A percentile compares a stretch with the other conserved stretches of the same genome.
Evolutionary conservation across 192 early-diverging fungal genomes (phyloP).

Genomic region (Umbelopsis isabellina): DNA sequence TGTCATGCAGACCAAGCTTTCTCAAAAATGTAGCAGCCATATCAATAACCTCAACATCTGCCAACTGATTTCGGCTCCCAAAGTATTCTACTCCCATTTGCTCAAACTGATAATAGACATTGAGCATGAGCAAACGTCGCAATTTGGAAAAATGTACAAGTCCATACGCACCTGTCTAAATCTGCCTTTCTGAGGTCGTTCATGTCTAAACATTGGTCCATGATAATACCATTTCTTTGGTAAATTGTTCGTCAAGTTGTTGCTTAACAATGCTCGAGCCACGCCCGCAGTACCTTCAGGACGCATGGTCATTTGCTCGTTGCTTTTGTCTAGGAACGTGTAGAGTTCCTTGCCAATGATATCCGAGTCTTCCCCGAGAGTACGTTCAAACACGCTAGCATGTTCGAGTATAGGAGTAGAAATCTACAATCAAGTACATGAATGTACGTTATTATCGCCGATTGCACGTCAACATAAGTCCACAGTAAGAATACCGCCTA

Average conservation of each 20-base stretch:
- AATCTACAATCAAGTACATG: conserved; percentile 34
- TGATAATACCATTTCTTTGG: conserved; percentile 63
- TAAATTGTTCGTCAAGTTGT: conserved; percentile 44
- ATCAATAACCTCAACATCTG: conserved; percentile 65
- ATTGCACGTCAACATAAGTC: neutral
- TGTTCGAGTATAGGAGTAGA: conserved; percentile 69
- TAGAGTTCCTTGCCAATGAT: conserved; percentile 74
- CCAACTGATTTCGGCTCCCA: conserved; percentile 52
- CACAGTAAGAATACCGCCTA: neutral
- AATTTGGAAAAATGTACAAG: too few relatives aligned
- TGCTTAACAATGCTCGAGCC: conserved; percentile 47
- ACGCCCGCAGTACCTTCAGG: conserved; percentile 70
- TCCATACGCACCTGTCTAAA: conserved; percentile 51
- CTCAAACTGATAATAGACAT: conserved; percentile 53
- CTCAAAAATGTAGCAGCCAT: conserved; percentile 52
- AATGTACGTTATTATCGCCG: too few relatives aligned
- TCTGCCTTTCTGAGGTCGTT: conserved; percentile 71
- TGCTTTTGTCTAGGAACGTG: conserved; percentile 63
- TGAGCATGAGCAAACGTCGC: too few relatives aligned
- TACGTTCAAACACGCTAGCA: conserved; percentile 63
- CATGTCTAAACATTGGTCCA: conserved; percentile 73
- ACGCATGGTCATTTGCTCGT: conserved; percentile 61
- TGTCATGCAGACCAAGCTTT: conserved; percentile 37
- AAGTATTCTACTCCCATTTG: conserved; percentile 69
- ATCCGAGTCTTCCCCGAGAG: conserved; percentile 64